A percentile compares a stretch with the other conserved stretches of the same genome.
Evolutionary conservation across 2,329 filamentous ascomycete species (phyloP).

Genomic region (Geosmithia flava): DNA sequence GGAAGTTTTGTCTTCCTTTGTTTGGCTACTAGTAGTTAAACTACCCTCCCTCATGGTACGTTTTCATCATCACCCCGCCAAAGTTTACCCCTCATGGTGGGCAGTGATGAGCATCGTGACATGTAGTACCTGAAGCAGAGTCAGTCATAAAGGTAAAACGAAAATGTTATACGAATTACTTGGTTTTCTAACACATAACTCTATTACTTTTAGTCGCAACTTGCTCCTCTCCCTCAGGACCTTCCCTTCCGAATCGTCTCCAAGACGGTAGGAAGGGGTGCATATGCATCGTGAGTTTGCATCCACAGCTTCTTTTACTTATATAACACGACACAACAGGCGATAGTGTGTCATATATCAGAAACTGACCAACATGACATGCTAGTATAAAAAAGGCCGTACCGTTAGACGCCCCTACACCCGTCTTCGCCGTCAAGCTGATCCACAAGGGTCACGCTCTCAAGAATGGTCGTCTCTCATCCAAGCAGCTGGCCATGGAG

Average conservation of each 20-base stretch:
- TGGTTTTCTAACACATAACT: background rate
- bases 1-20: too few relatives aligned
- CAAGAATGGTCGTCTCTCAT: slow-evolving; percentile 74
- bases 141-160: too few relatives aligned
- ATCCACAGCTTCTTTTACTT: slow-evolving; percentile 4
- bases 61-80: too few relatives aligned
- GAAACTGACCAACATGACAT: background rate
- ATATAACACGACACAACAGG: slow-evolving; percentile 4
- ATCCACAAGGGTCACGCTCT: slow-evolving; percentile 96
- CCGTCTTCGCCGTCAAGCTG: slow-evolving; percentile 94
- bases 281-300: slow-evolving; percentile 76
- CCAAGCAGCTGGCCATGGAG: slow-evolving; percentile 86
- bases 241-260: slow-evolving; percentile 92
- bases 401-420: slow-evolving; percentile 53
- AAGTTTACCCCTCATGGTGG: too few relatives aligned
- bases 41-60: too few relatives aligned
- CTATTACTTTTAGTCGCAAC: slow-evolving; percentile 64
- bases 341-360: too few relatives aligned
- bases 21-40: too few relatives aligned
- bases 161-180: too few relatives aligned
- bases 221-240: slow-evolving; percentile 72
- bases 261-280: slow-evolving; percentile 90
- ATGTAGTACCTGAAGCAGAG: too few relatives aligned
- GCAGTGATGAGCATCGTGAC: too few relatives aligned
- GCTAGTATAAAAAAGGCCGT: slow-evolving; percentile 83